Percentiles rank a stretch among this genome's conserved stretches.
Conservation (phyloP, 2,329 filamentous ascomycete genomes). For the Xylariaceae sp. region DNA sequence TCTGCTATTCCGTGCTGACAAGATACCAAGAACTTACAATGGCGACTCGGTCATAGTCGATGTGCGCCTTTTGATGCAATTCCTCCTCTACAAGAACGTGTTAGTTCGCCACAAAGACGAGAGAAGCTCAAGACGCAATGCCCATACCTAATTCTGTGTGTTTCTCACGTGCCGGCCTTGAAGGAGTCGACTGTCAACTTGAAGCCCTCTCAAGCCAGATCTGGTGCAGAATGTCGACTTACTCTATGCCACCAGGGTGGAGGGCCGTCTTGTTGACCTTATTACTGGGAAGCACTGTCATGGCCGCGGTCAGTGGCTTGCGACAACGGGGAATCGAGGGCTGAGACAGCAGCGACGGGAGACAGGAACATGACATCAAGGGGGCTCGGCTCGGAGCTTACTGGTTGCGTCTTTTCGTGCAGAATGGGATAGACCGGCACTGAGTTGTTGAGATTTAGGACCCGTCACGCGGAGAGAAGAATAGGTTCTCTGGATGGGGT, state of each 20-base stretch:
- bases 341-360: neutral
- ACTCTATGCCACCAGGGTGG: constrained; percentile 87
- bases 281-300: constrained; percentile 51
- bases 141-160: constrained; percentile 81
- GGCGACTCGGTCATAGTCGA: constrained; percentile 96
- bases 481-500: constrained; percentile 41
- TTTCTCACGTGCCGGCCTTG: constrained; percentile 63
- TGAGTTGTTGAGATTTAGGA: constrained; percentile 40
- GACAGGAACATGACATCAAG: constrained; percentile 2
- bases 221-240: constrained; percentile 42
- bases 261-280: constrained; percentile 85
- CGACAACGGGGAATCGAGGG: neutral
- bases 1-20: neutral
- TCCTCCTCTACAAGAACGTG: constrained; percentile 63
- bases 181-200: constrained; percentile 12
- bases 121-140: constrained; percentile 2
- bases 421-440: constrained; percentile 33
- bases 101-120: constrained; percentile 14
- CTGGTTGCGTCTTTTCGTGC: constrained; percentile 29
- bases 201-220: neutral
- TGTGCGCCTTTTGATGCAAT: constrained; percentile 95
- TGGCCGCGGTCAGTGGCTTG: constrained; percentile 20
- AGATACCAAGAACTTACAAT: constrained; percentile 63
- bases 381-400: constrained; percentile 11
- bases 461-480: constrained; percentile 46